These are phyloP conservation scores for Silybum marianum DNA, from an alignment of 129 eudicot genomes.

Conservation along the genomic window DNA sequence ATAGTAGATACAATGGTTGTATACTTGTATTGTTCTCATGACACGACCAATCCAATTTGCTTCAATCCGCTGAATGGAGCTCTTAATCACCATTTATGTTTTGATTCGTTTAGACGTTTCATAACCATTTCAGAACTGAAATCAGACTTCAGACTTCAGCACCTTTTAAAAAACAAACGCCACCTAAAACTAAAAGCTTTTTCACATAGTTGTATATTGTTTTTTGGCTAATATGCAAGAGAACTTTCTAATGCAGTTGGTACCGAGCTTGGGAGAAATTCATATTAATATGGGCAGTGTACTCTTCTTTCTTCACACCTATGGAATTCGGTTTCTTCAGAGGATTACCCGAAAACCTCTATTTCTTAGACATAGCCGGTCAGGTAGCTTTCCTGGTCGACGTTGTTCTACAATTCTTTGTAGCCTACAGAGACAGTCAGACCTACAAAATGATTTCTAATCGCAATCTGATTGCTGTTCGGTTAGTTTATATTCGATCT, in stretches of 20 bases:
- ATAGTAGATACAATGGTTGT: background rate
- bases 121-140: too few relatives aligned
- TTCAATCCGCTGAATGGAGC: background rate
- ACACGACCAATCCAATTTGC: background rate
- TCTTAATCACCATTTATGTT: too few relatives aligned
- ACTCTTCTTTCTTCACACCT: conserved; percentile 95
- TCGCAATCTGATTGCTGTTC: conserved; percentile 64
- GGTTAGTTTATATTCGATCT: conserved; percentile 44
- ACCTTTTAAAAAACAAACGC: too few relatives aligned
- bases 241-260: conserved; percentile 64
- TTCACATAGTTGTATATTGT: background rate
- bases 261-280: conserved; percentile 81
- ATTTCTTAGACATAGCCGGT: conserved; percentile 72
- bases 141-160: too few relatives aligned
- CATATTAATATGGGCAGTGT: conserved; percentile 87
- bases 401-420: conserved; percentile 78
- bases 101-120: too few relatives aligned
- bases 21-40: background rate
- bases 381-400: conserved; percentile 83
- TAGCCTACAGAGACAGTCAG: conserved; percentile 81
- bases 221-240: conserved; percentile 6
- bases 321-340: conserved; percentile 96
- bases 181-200: background rate
- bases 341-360: conserved; percentile 77
- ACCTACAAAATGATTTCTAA: conserved; percentile 76